Percentiles rank a stretch among this genome's conserved stretches.
Evolutionary conservation across 805 yeast genomes (phyloP).

Genomic region (Zygosaccharomyces bailii): DNA sequence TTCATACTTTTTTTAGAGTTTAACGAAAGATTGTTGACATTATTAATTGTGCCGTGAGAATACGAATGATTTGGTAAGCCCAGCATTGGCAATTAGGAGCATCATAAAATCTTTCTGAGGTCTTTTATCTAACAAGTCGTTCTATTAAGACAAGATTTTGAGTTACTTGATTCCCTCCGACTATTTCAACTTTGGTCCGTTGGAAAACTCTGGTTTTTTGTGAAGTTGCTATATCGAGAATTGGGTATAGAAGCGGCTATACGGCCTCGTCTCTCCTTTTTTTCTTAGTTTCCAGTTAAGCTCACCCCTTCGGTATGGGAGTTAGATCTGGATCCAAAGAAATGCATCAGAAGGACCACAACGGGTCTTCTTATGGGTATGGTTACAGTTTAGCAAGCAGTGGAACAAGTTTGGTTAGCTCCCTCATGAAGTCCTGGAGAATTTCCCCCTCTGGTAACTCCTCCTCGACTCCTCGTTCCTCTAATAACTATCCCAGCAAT

Average conservation of each 20-base stretch:
- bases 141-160: background rate
- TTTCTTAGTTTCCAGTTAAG: background rate
- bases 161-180: background rate
- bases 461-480: conserved; percentile 10
- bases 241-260: background rate
- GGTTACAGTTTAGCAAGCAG: conserved; percentile 11
- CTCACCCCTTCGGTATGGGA: conserved; percentile 24
- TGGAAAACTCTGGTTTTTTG: background rate
- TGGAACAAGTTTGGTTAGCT: conserved; percentile 23
- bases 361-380: conserved; percentile 7
- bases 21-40: conserved; percentile 2
- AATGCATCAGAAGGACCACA: conserved; percentile 26
- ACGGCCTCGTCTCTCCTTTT: background rate
- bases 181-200: background rate
- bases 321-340: conserved; percentile 28
- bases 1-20: conserved; percentile 2
- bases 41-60: background rate
- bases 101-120: background rate
- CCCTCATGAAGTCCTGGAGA: conserved; percentile 33
- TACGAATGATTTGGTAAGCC: background rate
- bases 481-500: conserved; percentile 12
- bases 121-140: background rate
- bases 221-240: background rate
- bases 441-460: conserved; percentile 20
- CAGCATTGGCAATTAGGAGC: background rate